A percentile compares a stretch with the other conserved stretches of the same genome.
These are phyloP conservation scores for Phytophthora cactorum DNA, from an alignment of 352 stramenopile genomes.

Conservation along the genomic window DNA sequence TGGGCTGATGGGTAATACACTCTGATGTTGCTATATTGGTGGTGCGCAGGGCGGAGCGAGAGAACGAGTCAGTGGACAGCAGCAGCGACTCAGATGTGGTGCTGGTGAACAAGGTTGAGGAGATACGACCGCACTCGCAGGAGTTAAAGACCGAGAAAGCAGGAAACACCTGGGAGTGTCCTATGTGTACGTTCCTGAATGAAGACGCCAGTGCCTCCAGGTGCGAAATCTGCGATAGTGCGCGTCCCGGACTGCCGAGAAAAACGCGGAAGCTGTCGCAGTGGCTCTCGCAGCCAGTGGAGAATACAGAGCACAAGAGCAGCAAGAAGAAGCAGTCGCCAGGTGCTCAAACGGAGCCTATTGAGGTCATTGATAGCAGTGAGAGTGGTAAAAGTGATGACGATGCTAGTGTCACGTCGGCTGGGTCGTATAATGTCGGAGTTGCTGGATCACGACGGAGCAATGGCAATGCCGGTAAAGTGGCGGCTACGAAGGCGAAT, in stretches of 20 bases:
- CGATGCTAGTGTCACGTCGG: conserved; percentile 14
- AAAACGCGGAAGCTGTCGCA: conserved; percentile 50
- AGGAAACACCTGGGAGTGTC: conserved; percentile 41
- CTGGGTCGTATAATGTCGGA: not conserved
- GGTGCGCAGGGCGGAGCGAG: conserved; percentile 11
- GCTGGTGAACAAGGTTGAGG: conserved; percentile 11
- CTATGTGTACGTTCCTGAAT: conserved; percentile 60
- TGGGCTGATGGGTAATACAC: not conserved
- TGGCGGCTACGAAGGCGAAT: not conserved
- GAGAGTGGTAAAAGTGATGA: conserved; percentile 35
- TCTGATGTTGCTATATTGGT: conserved; percentile 1
- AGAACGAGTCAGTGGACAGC: conserved; percentile 26
- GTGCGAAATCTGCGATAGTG: conserved; percentile 55
- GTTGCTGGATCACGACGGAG: not conserved
- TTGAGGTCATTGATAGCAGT: conserved; percentile 50
- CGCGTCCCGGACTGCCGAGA: conserved; percentile 24
- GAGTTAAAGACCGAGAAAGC: conserved; percentile 2
- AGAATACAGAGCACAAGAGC: conserved; percentile 16
- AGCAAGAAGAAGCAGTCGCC: conserved; percentile 10
- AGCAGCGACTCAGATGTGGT: conserved; percentile 40
- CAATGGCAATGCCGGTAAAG: conserved; percentile 8
- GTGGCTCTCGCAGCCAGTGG: conserved; percentile 43
- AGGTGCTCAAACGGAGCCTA: not conserved
- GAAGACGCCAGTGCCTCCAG: conserved; percentile 11
- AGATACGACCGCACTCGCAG: conserved; percentile 2